These are phyloP conservation scores for Termitomyces sp. DNA, from an alignment of 768 basidiomycete genomes.

Conservation along the genomic window DNA sequence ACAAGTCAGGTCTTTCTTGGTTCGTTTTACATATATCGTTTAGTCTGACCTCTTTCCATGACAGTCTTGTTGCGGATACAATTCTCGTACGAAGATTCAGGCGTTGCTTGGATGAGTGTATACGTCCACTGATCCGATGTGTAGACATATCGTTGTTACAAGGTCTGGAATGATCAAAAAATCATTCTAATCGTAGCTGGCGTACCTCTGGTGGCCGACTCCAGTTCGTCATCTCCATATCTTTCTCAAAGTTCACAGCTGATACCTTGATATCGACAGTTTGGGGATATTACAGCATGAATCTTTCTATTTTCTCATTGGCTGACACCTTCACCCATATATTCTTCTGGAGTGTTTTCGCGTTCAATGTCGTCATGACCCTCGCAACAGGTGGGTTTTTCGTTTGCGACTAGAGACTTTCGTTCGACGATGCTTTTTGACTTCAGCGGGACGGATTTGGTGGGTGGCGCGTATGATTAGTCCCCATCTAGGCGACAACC, in stretches of 20 bases:
- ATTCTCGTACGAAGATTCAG: conserved; percentile 17
- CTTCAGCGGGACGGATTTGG: conserved; percentile 12
- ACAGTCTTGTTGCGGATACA: conserved; percentile 16
- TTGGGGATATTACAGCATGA: conserved; percentile 15
- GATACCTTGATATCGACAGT: conserved; percentile 8
- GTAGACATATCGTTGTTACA: conserved; percentile 9
- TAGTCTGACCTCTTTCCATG: neutral
- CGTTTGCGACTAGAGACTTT: neutral
- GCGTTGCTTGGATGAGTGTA: neutral
- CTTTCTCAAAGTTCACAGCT: neutral
- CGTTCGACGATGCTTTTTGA: neutral
- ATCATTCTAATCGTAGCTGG: conserved; percentile 6
- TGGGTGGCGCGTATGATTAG: conserved; percentile 10
- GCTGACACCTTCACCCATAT: conserved; percentile 3
- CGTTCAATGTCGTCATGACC: conserved; percentile 16
- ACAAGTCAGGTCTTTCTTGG: conserved; percentile 24
- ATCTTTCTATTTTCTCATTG: neutral
- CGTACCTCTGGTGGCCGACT: conserved; percentile 23
- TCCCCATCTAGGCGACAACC: neutral
- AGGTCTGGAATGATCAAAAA: conserved; percentile 7
- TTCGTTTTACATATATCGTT: neutral
- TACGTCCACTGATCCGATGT: neutral
- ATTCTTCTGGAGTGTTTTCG: conserved; percentile 21
- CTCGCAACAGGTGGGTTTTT: conserved; percentile 16
- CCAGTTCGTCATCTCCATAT: conserved; percentile 18